phyloP scores from a whole-genome alignment of 352 stramenopile genomes.

The Phytophthora fragariae region DNA sequence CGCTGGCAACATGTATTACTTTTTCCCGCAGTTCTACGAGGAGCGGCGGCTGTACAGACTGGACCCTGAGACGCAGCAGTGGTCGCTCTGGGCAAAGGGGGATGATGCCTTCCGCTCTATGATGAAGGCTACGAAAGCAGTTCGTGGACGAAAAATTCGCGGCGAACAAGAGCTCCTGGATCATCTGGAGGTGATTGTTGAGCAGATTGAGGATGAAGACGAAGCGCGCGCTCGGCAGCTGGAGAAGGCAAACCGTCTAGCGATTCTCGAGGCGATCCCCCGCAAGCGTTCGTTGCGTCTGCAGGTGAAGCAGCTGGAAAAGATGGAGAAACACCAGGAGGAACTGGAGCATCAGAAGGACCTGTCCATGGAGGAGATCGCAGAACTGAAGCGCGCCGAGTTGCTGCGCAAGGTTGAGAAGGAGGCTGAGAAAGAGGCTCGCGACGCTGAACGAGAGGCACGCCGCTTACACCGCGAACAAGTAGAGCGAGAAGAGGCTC shows the following conservation, averaged over 20 bases:
- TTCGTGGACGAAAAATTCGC: slow-evolving; percentile 70
- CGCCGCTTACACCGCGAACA: slow-evolving; percentile 60
- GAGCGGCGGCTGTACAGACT: slow-evolving; percentile 82
- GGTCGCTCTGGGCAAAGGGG: slow-evolving; percentile 83
- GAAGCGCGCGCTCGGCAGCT: slow-evolving; percentile 56
- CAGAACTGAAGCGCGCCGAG: slow-evolving; percentile 74
- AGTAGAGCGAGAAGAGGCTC: slow-evolving; percentile 60
- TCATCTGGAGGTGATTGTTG: slow-evolving; percentile 80
- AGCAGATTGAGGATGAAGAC: slow-evolving; percentile 79
- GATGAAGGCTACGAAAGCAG: slow-evolving; percentile 61
- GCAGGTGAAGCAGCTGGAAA: slow-evolving; percentile 86
- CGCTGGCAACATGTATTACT: slow-evolving; percentile 80
- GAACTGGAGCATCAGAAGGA: slow-evolving; percentile 64
- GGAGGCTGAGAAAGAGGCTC: slow-evolving; percentile 63
- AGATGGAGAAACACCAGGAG: slow-evolving; percentile 78
- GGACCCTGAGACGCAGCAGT: slow-evolving; percentile 53
- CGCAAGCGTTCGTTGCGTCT: slow-evolving; percentile 85
- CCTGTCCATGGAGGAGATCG: slow-evolving; percentile 68
- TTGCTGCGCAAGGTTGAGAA: slow-evolving; percentile 72
- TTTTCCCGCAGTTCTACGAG: slow-evolving; percentile 89
- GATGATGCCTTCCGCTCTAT: slow-evolving; percentile 68
- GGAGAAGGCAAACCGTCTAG: slow-evolving; percentile 78
- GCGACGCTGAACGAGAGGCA: slow-evolving; percentile 62
- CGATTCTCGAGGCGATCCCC: slow-evolving; percentile 86
- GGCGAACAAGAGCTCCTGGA: slow-evolving; percentile 83